Conservation (phyloP, 441 rosid genomes). For the Viola pubescens region DNA sequence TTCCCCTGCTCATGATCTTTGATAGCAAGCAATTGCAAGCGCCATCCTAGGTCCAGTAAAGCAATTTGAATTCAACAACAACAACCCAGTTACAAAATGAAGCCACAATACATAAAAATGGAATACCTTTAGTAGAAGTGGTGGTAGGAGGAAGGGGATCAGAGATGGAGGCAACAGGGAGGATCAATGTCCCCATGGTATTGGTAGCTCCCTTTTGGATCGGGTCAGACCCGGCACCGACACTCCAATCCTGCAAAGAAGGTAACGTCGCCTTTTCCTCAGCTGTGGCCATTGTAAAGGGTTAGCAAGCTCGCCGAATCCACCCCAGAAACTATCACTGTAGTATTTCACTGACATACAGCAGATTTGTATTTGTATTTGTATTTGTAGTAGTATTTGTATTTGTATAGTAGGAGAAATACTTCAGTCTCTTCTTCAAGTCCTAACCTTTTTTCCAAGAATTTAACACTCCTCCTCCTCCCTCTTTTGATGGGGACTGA, state of each 20-base stretch:
- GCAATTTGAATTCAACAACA: too few species aligned
- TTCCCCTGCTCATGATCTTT: neutral
- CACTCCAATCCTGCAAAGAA: constrained; percentile 29
- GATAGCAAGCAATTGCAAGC: too few species aligned
- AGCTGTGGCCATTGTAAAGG: constrained; percentile 73
- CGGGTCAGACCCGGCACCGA: constrained; percentile 16
- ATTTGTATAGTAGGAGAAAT: neutral
- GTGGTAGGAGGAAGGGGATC: constrained; percentile 28
- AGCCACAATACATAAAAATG: neutral
- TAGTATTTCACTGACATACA: constrained; percentile 53
- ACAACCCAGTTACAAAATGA: neutral
- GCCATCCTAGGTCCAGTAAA: too few species aligned
- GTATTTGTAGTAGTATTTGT: neutral
- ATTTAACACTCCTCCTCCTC: neutral
- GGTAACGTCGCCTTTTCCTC: constrained; percentile 55
- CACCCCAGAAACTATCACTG: constrained; percentile 37
- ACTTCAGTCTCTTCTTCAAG: too few species aligned
- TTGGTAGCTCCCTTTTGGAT: constrained; percentile 17
- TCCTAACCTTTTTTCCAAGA: too few species aligned
- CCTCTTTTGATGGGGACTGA: neutral
- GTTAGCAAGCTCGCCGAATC: constrained; percentile 49
- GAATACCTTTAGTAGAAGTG: constrained; percentile 33
- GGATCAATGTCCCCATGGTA: constrained; percentile 35
- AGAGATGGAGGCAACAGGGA: constrained; percentile 34
- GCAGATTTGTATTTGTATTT: constrained; percentile 18